phyloP scores from a whole-genome alignment of 495 filamentous ascomycete species.

The Staphylotrichum longicolle region DNA sequence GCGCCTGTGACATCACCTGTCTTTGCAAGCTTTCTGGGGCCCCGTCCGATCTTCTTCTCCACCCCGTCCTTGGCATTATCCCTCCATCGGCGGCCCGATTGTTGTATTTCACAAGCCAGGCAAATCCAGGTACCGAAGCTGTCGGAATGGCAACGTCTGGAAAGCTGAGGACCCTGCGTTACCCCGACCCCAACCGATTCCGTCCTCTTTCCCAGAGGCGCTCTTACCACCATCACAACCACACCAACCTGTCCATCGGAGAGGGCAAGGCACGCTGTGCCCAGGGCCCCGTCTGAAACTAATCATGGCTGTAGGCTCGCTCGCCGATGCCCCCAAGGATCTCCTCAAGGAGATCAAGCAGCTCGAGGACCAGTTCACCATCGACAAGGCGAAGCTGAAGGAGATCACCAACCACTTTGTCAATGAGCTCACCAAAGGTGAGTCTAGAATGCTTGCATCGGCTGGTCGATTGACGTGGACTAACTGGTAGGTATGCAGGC shows the following conservation, averaged over 20 bases:
- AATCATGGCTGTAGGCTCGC: slow-evolving; percentile 37
- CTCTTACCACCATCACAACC: slow-evolving; percentile 20
- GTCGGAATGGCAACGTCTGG: slow-evolving; percentile 15
- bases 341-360: slow-evolving; percentile 78
- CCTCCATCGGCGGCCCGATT: neutral
- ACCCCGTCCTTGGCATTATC: slow-evolving; percentile 8
- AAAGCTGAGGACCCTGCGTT: slow-evolving; percentile 23
- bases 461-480: slow-evolving; percentile 6
- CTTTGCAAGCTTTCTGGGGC: neutral
- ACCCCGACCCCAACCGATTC: slow-evolving; percentile 16
- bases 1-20: slow-evolving; percentile 15
- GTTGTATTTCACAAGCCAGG: neutral
- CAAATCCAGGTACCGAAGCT: neutral
- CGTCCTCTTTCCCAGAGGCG: slow-evolving; percentile 19
- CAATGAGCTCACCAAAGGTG: slow-evolving; percentile 82
- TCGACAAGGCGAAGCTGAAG: slow-evolving; percentile 78
- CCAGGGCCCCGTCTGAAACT: slow-evolving; percentile 16
- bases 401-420: slow-evolving; percentile 85
- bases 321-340: slow-evolving; percentile 68
- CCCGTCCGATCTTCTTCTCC: neutral
- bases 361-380: slow-evolving; percentile 82
- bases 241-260: slow-evolving; percentile 22
- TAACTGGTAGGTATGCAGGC: slow-evolving; percentile 46
- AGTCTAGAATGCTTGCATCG: neutral
- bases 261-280: slow-evolving; percentile 30